Percentiles rank a stretch among this genome's conserved stretches.
These are phyloP conservation scores for Calophaca sinica DNA, from an alignment of 306 rosid species.

Conservation along the genomic window DNA sequence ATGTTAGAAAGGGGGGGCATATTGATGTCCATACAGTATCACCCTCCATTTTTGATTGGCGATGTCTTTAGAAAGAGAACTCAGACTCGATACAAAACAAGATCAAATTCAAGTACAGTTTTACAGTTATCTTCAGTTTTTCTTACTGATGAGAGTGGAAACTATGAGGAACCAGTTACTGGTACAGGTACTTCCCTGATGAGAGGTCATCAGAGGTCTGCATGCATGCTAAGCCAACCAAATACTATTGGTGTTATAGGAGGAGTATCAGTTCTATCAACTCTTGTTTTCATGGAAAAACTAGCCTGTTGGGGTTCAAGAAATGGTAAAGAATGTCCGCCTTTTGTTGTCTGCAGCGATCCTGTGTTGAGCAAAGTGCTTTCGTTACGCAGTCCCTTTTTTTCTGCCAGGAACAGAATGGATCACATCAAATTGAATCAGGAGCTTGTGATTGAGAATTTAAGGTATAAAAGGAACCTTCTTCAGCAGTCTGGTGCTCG, in stretches of 20 bases:
- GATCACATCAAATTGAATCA: conserved; percentile 45
- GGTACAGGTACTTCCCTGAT: conserved; percentile 37
- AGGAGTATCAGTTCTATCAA: conserved; percentile 74
- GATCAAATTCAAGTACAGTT: conserved; percentile 44
- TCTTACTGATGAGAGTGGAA: conserved; percentile 58
- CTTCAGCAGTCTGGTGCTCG: conserved; percentile 70
- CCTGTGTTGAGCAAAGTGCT: conserved; percentile 58
- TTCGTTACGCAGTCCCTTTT: conserved; percentile 44
- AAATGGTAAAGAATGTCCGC: conserved; percentile 68
- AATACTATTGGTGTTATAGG: conserved; percentile 82
- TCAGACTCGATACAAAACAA: conserved; percentile 40
- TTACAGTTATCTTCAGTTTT: conserved; percentile 53
- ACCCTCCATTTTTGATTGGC: conserved; percentile 48
- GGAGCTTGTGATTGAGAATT: conserved; percentile 54
- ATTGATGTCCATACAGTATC: conserved; percentile 24
- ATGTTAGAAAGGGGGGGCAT: conserved; percentile 52
- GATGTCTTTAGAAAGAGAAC: conserved; percentile 43
- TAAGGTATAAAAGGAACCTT: conserved; percentile 53
- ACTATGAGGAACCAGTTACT: conserved; percentile 22
- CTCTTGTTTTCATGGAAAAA: conserved; percentile 84
- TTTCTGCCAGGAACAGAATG: conserved; percentile 42
- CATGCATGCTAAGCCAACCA: conserved; percentile 54
- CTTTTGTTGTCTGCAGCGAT: conserved; percentile 83
- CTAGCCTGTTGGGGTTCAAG: conserved; percentile 77
- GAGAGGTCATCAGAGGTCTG: neutral